Base-by-base conservation (phyloP, 2,329 filamentous ascomycete genomes). In the Akanthomyces dipterigenus region DNA sequence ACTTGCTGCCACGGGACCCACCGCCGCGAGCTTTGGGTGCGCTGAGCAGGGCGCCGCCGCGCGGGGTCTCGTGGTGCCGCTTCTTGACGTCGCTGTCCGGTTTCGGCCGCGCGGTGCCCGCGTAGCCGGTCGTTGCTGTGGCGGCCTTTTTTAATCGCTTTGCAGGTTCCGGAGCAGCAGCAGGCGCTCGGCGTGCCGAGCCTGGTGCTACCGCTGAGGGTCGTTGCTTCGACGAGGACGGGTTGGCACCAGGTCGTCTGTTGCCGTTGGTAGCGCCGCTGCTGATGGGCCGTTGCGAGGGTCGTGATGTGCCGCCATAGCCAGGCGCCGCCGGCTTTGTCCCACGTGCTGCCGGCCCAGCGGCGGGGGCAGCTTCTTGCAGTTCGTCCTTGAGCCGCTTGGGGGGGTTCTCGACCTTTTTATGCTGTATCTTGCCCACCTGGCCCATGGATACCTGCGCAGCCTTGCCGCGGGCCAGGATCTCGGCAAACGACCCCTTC, bases 371-470 rank as follows among this genome's bases (percentile, higher is more conserved):
- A 36, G 20, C 36, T 20, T 60, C 57, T 22, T 24, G 49, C 24
- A 65, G 62, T 61, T 64, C 71, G 56, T 69, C 73, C 63, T 70
- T 72, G 56, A 63, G 63, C 63, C 60, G 40, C 65, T 64, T n/a
- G 66, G 63, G 42, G 66, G 66, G 1, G 55, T 54, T 64, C 70
- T 72, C 88, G 1, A 86, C 82, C 22, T 87, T 80, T 70, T 91
- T 91, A 72, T 91, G 88, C 70, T 90, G 88, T 66, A 91, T 90
- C 67, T 85, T 86, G 60, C 88, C 88, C 26, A 88, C 80, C 66
- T 82, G 82, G n/a, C 78, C 82, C 76, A 84, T 82, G 45, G 76
- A 78, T 43, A 77, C 78, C 68, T 89, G 84, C 14, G 84, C 87
- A 63, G 84, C 84, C 68, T 89, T 86, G 36, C 85, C 90, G 66